Conservation (phyloP, 176 grass and related monocot genomes). For the Areca catechu region DNA sequence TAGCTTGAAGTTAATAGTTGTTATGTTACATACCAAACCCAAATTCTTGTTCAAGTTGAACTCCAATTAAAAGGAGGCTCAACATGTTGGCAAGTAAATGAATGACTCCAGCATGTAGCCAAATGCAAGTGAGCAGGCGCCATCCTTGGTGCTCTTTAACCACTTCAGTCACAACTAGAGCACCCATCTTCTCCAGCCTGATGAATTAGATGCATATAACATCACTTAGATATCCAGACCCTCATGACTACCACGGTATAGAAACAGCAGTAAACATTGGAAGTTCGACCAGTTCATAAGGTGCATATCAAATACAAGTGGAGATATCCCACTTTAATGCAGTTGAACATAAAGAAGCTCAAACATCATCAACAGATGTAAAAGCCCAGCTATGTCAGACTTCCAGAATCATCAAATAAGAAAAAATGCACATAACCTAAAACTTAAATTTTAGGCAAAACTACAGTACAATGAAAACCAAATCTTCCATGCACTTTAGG, state of each 20-base stretch:
- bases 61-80: conserved; percentile 58
- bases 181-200: conserved; percentile 82
- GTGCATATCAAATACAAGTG: too few species aligned
- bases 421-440: too few species aligned
- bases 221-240: background rate
- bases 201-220: background rate
- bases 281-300: background rate
- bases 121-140: conserved; percentile 65
- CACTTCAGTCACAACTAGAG: conserved; percentile 52
- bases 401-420: too few species aligned
- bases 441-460: too few species aligned
- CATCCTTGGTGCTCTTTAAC: conserved; percentile 55
- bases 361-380: too few species aligned
- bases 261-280: background rate
- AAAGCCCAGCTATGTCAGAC: too few species aligned
- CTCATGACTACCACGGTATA: background rate
- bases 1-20: background rate
- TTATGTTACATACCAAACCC: conserved; percentile 39
- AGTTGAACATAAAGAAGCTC: too few species aligned
- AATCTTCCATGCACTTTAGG: too few species aligned
- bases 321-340: too few species aligned
- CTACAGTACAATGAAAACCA: too few species aligned
- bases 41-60: conserved; percentile 81
- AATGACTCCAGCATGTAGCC: conserved; percentile 77
- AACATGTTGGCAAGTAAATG: conserved; percentile 81